Conservation (phyloP, 441 rosid genomes). For the Mallotus japonicus region DNA sequence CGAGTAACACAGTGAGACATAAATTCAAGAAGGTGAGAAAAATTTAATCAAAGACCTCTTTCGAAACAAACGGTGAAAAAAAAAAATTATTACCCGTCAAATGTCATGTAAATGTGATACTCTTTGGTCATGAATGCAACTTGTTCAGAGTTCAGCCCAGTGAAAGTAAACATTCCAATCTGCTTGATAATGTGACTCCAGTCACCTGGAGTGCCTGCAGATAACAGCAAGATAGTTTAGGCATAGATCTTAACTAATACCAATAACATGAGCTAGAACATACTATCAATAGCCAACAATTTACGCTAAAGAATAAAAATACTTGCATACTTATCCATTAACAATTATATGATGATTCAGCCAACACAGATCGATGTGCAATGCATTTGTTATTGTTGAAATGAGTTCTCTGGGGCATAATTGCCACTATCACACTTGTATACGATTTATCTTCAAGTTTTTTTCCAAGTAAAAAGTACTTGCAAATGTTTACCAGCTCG, state of each 20-base stretch:
- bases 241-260: background rate
- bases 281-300: background rate
- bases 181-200: slow-evolving; percentile 96
- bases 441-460: background rate
- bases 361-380: background rate
- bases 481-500: background rate
- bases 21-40: background rate
- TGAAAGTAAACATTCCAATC: slow-evolving; percentile 96
- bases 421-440: background rate
- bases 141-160: slow-evolving; percentile 76
- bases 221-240: background rate
- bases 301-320: background rate
- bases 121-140: slow-evolving; percentile 81
- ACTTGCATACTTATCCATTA: background rate
- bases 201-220: slow-evolving; percentile 87
- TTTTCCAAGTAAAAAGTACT: background rate
- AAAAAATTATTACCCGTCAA: slow-evolving; percentile 64
- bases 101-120: slow-evolving; percentile 90
- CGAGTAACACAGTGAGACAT: background rate
- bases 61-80: background rate
- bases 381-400: background rate
- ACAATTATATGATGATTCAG: background rate
- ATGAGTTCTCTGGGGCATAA: background rate
- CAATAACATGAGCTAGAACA: background rate
- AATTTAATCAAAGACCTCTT: background rate